A percentile compares a stretch with the other conserved stretches of the same genome.
Conservation (phyloP, 192 early-diverging fungal genomes). For the Coemansia sp. region DNA sequence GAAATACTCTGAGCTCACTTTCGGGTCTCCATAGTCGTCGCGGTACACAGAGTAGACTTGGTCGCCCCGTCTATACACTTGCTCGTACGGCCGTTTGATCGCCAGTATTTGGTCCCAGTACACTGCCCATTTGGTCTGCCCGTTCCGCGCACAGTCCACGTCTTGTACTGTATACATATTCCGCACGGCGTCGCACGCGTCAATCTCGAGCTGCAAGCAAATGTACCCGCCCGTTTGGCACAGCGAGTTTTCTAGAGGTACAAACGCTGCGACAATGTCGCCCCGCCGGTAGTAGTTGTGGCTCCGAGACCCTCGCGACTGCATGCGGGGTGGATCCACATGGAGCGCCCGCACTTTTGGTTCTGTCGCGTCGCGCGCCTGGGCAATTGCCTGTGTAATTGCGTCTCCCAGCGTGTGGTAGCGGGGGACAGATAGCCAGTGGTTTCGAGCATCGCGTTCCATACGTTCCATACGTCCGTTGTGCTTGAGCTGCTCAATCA, state of each 20-base stretch:
- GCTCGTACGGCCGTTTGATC: constrained; percentile 40
- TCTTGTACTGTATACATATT: constrained; percentile 47
- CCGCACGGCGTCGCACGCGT: constrained; percentile 27
- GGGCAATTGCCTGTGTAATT: constrained; percentile 12
- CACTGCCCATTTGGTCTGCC: constrained; percentile 32
- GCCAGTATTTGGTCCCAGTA: constrained; percentile 49
- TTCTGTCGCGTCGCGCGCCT: neutral
- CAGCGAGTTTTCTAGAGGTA: constrained; percentile 16
- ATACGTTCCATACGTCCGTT: constrained; percentile 25
- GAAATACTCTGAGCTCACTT: constrained; percentile 47
- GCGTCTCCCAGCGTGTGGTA: neutral
- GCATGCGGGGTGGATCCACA: constrained; percentile 30
- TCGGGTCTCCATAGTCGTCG: constrained; percentile 29
- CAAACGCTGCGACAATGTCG: constrained; percentile 42
- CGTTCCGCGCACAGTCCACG: constrained; percentile 3
- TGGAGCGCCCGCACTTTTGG: constrained; percentile 12
- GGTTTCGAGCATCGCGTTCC: constrained; percentile 39
- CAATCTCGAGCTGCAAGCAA: constrained; percentile 27
- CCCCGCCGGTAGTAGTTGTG: constrained; percentile 47
- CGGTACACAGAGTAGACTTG: constrained; percentile 50
- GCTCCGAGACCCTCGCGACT: neutral
- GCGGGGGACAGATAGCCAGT: constrained; percentile 18
- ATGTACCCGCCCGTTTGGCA: constrained; percentile 11
- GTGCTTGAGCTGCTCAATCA: constrained; percentile 18
- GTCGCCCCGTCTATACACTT: constrained; percentile 35